Conservation (phyloP, 108 stramenopile genomes). For the Aurantiochytrium sp. region DNA sequence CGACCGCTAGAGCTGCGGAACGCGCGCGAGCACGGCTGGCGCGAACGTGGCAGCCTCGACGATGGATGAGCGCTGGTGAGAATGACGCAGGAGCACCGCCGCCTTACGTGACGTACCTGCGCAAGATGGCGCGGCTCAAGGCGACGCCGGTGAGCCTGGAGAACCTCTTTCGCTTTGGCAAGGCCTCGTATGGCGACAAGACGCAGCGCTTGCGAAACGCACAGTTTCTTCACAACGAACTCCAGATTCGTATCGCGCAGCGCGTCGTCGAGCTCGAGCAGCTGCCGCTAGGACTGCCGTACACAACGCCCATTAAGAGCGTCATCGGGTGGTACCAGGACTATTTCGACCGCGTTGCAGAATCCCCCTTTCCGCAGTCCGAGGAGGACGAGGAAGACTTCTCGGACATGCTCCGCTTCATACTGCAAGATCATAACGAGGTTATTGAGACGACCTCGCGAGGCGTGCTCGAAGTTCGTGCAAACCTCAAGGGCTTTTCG, state of each 20-base stretch:
- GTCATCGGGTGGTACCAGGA: constrained; percentile 63
- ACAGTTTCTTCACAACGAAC: constrained; percentile 73
- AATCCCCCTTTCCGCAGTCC: constrained; percentile 55
- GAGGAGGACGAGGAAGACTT: constrained; percentile 59
- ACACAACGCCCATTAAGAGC: constrained; percentile 55
- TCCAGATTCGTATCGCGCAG: constrained; percentile 80
- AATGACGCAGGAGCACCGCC: too few relatives aligned
- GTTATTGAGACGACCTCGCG: neutral
- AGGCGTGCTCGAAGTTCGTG: constrained; percentile 8
- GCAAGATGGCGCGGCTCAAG: constrained; percentile 57
- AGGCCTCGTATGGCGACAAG: constrained; percentile 21
- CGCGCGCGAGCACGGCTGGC: too few relatives aligned
- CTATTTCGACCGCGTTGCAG: constrained; percentile 58
- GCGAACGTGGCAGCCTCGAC: too few relatives aligned
- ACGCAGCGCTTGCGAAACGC: constrained; percentile 68
- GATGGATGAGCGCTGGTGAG: too few relatives aligned
- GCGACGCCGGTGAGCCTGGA: constrained; percentile 66
- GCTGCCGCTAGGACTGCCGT: constrained; percentile 65
- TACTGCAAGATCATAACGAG: neutral
- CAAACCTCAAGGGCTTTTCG: constrained; percentile 29
- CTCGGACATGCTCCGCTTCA: constrained; percentile 25
- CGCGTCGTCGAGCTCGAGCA: constrained; percentile 72
- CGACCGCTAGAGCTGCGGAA: too few relatives aligned
- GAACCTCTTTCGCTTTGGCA: constrained; percentile 77
- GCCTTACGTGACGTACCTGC: neutral